Evolutionary conservation across 495 filamentous ascomycete species (phyloP).

Genomic region (Rusavskia elegans): DNA sequence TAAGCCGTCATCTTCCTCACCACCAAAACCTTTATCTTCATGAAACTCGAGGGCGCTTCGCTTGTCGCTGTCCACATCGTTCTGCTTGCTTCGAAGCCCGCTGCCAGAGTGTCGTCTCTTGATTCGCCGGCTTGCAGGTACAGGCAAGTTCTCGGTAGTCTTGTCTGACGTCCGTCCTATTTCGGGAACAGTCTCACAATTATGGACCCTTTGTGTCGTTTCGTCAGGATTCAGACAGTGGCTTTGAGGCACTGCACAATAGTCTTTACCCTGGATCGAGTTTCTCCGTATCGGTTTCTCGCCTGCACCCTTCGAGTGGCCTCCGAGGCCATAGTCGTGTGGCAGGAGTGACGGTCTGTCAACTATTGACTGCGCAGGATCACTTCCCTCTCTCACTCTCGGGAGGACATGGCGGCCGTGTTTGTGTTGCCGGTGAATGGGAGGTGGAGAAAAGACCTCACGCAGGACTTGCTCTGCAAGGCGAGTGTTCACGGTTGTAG

Average conservation of each 20-base stretch:
- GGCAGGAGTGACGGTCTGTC: background rate
- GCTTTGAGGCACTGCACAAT: background rate
- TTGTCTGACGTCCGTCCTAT: background rate
- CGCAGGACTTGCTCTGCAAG: conserved; percentile 84
- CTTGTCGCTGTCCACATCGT: conserved; percentile 40
- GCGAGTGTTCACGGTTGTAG: conserved; percentile 81
- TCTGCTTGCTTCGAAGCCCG: conserved; percentile 52
- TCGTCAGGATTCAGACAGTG: background rate
- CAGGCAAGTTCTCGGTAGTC: background rate
- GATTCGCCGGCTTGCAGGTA: conserved; percentile 14
- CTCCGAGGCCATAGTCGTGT: background rate
- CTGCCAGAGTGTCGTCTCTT: conserved; percentile 64
- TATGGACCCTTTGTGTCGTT: background rate
- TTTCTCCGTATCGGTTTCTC: background rate
- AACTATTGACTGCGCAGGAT: conserved; percentile 1
- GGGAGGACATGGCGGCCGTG: conserved; percentile 46
- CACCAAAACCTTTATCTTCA: conserved; percentile 74
- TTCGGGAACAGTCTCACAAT: background rate
- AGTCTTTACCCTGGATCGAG: background rate
- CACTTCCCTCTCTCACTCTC: conserved; percentile 10
- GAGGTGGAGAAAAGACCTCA: conserved; percentile 80
- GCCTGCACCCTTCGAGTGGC: background rate
- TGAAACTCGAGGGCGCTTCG: conserved; percentile 65
- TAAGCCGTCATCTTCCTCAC: conserved; percentile 57
- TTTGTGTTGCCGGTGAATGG: conserved; percentile 49